Base-by-base conservation (phyloP, 768 basidiomycete species). In the Leccinum subtestaceum region DNA sequence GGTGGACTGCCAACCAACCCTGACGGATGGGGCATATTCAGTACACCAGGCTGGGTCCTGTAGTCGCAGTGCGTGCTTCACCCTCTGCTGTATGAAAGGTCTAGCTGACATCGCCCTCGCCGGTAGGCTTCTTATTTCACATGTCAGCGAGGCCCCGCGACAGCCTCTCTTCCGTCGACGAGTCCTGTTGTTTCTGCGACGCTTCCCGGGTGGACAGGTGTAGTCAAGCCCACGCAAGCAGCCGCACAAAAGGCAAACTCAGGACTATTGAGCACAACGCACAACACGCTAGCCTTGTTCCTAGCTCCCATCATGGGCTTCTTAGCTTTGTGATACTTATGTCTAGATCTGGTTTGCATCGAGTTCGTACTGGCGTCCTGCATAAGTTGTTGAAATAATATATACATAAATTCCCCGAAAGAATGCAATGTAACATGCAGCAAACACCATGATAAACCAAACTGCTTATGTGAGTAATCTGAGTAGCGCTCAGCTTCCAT, bases 181-280 rank as follows among this genome's bases (percentile, higher is more conserved):
- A 81, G 85, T n/a, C 70, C 86, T 11, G 88, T 91, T 17, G 75
- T 83, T 60, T 80, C 84, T 10, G 82, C 86, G 38, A 90, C 88
- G 2, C 79, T 88, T 51, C 43, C 68, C 45, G 70, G 69, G 17
- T 71, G 67, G 70, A 60, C 55, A 15, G 51, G 57, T 31, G 40
- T 23, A 17, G 25, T 9, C 60, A 56, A 48, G n/a, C 59, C 63
- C 36, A 65, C 67, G 32, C 61, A 45, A 32, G 58, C 38, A 29
- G 19, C 25, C 15, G 61, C 58, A 36, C 65, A 67, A 46, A 67
- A 70, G 53, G 58, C 58, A 50, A 71, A 71, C 49, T 59, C 67
- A 9, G 70, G 60, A 31, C 52, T 61, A 38, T 2, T 32, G 32
- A 57, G 53, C 52, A 36, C 58, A 21, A 69, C 67, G 9, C 63